Evolutionary conservation across 192 early-diverging fungal genomes (phyloP).

Genomic region (Pecoramyces ruminantium): DNA sequence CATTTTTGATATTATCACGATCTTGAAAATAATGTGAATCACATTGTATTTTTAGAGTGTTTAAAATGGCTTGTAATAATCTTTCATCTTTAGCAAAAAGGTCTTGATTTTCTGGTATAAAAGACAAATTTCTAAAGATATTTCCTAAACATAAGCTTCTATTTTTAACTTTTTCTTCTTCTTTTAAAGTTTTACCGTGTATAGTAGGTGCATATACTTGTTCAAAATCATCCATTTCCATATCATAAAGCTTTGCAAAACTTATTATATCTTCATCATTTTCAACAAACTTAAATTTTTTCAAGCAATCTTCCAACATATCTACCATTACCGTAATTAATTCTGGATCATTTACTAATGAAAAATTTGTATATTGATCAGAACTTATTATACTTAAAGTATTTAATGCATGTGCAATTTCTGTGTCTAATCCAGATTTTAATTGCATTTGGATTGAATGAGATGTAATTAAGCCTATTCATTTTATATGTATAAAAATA

Average conservation of each 20-base stretch:
- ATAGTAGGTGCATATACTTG: not conserved
- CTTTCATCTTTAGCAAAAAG: not conserved
- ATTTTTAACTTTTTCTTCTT: not conserved
- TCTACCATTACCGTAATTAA: not conserved
- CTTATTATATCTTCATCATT: not conserved
- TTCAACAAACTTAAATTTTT: not conserved
- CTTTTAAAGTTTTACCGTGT: not conserved
- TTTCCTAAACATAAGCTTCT: not conserved
- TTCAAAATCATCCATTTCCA: not conserved
- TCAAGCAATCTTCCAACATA: not conserved
- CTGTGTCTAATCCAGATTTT: not conserved
- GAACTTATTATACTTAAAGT: not conserved
- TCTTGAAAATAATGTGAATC: not conserved
- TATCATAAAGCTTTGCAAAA: not conserved
- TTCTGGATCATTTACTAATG: not conserved
- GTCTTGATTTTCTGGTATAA: not conserved
- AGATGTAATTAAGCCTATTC: not conserved
- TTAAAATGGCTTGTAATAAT: not conserved
- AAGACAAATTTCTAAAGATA: not conserved
- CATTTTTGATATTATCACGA: not conserved
- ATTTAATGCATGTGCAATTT: not conserved
- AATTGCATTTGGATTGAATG: not conserved
- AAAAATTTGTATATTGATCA: not conserved
- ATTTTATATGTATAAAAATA: too few species aligned
- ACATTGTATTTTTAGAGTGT: not conserved